A percentile compares a stretch with the other conserved stretches of the same genome.
Conservation (phyloP, 2,329 filamentous ascomycete genomes). For the Alternaria infectoria region DNA sequence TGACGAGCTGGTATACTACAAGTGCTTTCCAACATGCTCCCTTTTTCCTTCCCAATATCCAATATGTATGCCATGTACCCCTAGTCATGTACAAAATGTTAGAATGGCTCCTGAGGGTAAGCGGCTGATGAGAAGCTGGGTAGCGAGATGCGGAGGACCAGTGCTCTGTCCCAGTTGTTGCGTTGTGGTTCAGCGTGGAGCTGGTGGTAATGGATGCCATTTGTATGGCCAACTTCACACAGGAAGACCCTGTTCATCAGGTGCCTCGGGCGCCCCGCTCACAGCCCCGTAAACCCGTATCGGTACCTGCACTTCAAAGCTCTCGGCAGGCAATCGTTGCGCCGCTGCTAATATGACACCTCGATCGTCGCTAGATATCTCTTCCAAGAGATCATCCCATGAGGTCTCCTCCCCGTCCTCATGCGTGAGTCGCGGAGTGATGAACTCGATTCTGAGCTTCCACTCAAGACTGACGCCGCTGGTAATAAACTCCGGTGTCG, state of each 20-base stretch:
- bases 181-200: neutral
- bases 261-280: conserved; percentile 47
- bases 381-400: conserved; percentile 69
- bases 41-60: neutral
- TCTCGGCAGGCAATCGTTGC: conserved; percentile 81
- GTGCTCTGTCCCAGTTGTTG: neutral
- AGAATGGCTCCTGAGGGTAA: neutral
- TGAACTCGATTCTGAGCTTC: conserved; percentile 91
- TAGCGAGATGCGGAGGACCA: no score
- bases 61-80: neutral
- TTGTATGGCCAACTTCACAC: conserved; percentile 29
- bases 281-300: conserved; percentile 75
- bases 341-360: conserved; percentile 78
- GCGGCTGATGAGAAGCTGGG: neutral
- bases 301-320: conserved; percentile 87
- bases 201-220: neutral
- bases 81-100: neutral
- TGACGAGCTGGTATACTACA: conserved; percentile 10
- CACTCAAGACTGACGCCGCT: conserved; percentile 86
- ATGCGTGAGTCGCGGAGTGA: conserved; percentile 68
- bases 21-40: neutral
- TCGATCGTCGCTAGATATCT: conserved; percentile 78
- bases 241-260: conserved; percentile 41
- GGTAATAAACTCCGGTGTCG: conserved; percentile 91
- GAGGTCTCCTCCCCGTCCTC: conserved; percentile 39